Evolutionary conservation across 371 early-diverging fungal species (phyloP), one percentile per base, ranked within the genome.

Genomic region (Mortierella sp.): DNA sequence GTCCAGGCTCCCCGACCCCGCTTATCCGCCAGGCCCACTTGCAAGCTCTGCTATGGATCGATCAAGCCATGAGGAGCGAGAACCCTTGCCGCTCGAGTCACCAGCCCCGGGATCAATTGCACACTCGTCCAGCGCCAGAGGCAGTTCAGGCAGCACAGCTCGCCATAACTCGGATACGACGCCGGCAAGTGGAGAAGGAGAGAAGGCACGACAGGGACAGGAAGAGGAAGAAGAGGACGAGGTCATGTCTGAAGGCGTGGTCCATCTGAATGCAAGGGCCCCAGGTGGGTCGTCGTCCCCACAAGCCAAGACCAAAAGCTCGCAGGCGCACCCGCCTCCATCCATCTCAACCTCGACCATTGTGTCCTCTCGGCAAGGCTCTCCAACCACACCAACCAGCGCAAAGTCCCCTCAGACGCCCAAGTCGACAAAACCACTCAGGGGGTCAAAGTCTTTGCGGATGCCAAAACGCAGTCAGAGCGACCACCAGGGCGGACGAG

Each of bases 211-310:
- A 16, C 59, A 55, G 7, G 55, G 45, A 3, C 54, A 73, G n/a
- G 74, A 65, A 5, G 65, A 61, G 7, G 74, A 76, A 1, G 76
- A 60, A 13, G 76, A 74, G 31, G 74, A 74, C 41, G 74, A 67
- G 50, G 74, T 74, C 60, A 74, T 74, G 76, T 74, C 76, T n/a
- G 76, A 67, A 22, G 76, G 76, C 13, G 76, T 74, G 0, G 76
- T 74, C 24, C 60, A 63, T 67, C 48, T 74, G 48, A 74, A 74
- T 31, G 0, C 17, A 29, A n/a, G n/a, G n/a, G n/a, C n/a, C n/a
- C n/a, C n/a, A n/a, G n/a, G n/a, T n/a, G n/a, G n/a, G n/a, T n/a
- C n/a, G n/a, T n/a, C n/a, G n/a, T n/a, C n/a, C n/a, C n/a, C n/a
- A n/a, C n/a, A n/a, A n/a, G n/a, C 34, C 34, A 34, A 10, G 34